phyloP scores from a whole-genome alignment of 306 rosid genomes.

The Spatholobus suberectus region DNA sequence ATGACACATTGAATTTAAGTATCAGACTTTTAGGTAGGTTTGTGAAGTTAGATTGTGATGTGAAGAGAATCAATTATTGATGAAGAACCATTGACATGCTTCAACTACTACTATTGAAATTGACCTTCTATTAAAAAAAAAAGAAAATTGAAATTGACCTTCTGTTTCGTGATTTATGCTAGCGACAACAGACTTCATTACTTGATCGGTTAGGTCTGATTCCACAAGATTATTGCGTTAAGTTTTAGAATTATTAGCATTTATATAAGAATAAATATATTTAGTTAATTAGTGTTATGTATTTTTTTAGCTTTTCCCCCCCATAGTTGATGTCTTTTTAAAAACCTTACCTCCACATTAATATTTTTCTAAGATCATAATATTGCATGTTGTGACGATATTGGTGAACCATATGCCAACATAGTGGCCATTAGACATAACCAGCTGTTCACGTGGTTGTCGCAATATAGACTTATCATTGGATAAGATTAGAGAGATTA shows the following conservation, averaged over 20 bases:
- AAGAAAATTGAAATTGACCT: too few species aligned
- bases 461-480: conserved; percentile 8
- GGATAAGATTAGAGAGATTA: neutral
- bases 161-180: neutral
- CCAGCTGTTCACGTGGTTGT: conserved; percentile 44
- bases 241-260: neutral
- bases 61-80: neutral
- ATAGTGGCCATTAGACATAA: neutral
- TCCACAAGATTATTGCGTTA: neutral
- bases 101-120: neutral
- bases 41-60: neutral
- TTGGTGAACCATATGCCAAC: conserved; percentile 33
- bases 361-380: neutral
- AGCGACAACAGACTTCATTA: neutral
- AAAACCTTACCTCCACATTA: neutral
- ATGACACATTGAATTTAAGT: neutral
- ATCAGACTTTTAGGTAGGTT: too few species aligned
- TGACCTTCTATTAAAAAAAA: too few species aligned
- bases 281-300: neutral
- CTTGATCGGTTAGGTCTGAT: neutral
- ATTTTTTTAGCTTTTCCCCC: neutral
- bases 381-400: conserved; percentile 13
- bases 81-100: neutral
- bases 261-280: neutral
- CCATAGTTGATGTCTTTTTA: neutral